Conservation (phyloP, 768 basidiomycete species). For the Megacollybia marginata region DNA sequence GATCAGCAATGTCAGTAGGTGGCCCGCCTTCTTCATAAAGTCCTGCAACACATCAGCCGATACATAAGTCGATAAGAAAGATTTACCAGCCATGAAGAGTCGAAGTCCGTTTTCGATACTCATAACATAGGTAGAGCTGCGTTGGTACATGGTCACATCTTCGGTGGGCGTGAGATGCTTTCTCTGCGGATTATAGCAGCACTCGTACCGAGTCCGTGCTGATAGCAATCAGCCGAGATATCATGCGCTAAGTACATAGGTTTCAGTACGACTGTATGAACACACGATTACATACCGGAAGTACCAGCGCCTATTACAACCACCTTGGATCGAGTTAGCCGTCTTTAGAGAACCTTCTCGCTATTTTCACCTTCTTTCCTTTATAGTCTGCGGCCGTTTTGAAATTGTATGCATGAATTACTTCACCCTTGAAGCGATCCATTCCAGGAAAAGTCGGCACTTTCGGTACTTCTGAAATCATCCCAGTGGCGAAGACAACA, state of each 20-base stretch:
- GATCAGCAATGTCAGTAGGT: constrained; percentile 47
- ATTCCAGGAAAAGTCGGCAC: background rate
- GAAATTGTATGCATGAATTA: constrained; percentile 46
- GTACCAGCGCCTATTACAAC: constrained; percentile 58
- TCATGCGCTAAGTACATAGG: constrained; percentile 32
- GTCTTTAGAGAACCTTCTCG: too few relatives aligned
- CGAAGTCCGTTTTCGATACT: constrained; percentile 26
- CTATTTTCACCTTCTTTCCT: constrained; percentile 43
- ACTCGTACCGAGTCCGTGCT: constrained; percentile 35
- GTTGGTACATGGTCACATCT: constrained; percentile 57
- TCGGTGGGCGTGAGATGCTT: background rate
- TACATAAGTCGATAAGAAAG: background rate
- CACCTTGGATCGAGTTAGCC: constrained; percentile 27
- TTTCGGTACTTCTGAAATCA: background rate
- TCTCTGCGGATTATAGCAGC: background rate
- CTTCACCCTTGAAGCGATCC: constrained; percentile 41
- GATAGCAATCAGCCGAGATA: constrained; percentile 37
- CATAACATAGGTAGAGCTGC: constrained; percentile 44
- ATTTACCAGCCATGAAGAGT: constrained; percentile 19
- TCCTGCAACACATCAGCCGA: constrained; percentile 10
- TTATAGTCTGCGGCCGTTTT: constrained; percentile 37
- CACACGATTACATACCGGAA: background rate
- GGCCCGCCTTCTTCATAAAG: constrained; percentile 38
- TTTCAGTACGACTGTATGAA: background rate
- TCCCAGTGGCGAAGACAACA: background rate